These are phyloP conservation scores for Chrysosporium queenslandicum DNA, from an alignment of 2,329 filamentous ascomycete species.

Conservation along the genomic window DNA sequence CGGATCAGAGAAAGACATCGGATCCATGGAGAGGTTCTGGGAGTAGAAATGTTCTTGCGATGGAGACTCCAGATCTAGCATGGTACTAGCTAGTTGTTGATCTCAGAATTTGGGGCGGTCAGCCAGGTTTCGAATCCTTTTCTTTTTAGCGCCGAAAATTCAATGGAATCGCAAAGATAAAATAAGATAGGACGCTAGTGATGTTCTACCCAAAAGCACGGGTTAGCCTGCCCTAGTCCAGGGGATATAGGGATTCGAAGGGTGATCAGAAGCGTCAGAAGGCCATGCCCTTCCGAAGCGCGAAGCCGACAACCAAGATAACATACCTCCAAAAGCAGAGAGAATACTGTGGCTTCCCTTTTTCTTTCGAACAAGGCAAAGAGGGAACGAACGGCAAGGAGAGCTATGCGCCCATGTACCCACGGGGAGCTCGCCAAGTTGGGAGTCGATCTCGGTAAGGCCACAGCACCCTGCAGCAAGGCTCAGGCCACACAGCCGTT, in stretches of 20 bases:
- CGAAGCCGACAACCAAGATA: neutral
- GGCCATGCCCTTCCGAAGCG: neutral
- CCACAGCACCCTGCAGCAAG: neutral
- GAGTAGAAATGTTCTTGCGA: conserved; percentile 16
- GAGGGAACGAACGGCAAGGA: too few relatives aligned
- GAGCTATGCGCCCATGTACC: neutral
- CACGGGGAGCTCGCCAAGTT: neutral
- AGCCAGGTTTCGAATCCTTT: conserved; percentile 1
- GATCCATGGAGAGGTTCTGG: conserved; percentile 17
- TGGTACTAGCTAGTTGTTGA: conserved; percentile 9
- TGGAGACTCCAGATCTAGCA: conserved; percentile 18
- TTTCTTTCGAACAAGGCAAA: too few relatives aligned
- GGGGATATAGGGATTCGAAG: too few relatives aligned
- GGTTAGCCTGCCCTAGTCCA: neutral
- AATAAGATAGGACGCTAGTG: neutral
- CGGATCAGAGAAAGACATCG: conserved; percentile 8
- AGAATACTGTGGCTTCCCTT: too few relatives aligned
- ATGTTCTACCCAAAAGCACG: neutral
- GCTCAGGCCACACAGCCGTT: neutral
- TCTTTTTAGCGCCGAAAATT: neutral
- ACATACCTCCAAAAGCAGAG: neutral
- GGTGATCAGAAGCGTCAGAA: too few relatives aligned
- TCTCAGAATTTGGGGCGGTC: neutral
- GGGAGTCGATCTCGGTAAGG: too few relatives aligned
- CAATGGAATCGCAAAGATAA: neutral